Base-by-base conservation (phyloP, 495 filamentous ascomycete species). In the Aspergillus bridgeri region DNA sequence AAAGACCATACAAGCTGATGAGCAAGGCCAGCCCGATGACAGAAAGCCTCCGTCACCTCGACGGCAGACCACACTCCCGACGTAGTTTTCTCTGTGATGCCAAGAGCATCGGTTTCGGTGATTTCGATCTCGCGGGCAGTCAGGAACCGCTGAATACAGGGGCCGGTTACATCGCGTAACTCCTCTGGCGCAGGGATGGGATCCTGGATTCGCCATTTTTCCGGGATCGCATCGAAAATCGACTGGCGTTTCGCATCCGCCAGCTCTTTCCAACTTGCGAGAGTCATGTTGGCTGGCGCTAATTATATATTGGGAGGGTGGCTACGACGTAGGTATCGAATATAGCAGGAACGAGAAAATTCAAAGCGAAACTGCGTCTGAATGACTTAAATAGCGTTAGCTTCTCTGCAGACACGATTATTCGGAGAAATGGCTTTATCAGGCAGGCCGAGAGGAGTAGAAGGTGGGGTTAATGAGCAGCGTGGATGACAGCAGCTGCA, bases 141-240 rank as follows among this genome's bases (percentile, higher is more conserved):
- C 0, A 89, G 73, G 57, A 75, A 86, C 48, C 84, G 77, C 20
- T 80, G 75, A 18, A 88, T 81, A 62, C 82, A 86, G 29, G 59
- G 24, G 3, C 80, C 84, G 0, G 85, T 88, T n/a, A 89, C 79
- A 70, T 89, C 86, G 46, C 73, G 75, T 53, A 81, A 77, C 57
- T 86, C 77, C 22, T 70, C 65, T 1, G 73, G 56, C 4, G 80
- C 64, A 5, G 84, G 83, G 0, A 85, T 64, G 3, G 69, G 69
- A 13, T 64, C 64, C 9, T 73, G 43, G 6, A 89, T 60, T 11
- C 73, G 73, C 84, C 86, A 87, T 70, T 81, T 76, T 42, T 72
- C 42, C 0, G 85, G 84, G 49, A 89, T 88, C 0, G 80, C 70
- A 6, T 75, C 65, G 19, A 78, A 68, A 49, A 84, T 79, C 3